Percentiles rank a stretch among this genome's conserved stretches.
phyloP scores from a whole-genome alignment of 108 stramenopile species.

The Nitzschia putrida region DNA sequence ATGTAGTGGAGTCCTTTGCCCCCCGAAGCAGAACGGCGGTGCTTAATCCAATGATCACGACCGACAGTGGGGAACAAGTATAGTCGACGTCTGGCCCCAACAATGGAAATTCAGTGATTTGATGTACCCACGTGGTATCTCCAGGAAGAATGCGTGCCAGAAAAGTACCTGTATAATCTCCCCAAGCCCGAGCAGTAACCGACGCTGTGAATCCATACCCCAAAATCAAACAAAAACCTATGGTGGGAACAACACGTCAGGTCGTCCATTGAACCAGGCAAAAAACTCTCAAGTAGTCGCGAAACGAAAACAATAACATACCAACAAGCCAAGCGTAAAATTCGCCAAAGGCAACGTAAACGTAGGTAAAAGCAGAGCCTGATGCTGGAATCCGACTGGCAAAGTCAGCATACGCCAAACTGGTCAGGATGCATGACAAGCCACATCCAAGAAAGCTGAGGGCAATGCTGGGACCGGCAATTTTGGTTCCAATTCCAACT shows the following conservation, averaged over 20 bases:
- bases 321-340: slow-evolving; percentile 56
- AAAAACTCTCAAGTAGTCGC: neutral
- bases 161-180: slow-evolving; percentile 47
- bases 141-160: slow-evolving; percentile 9
- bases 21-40: slow-evolving; percentile 63
- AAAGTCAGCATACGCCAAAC: slow-evolving; percentile 85
- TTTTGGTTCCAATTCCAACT: slow-evolving; percentile 70
- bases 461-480: slow-evolving; percentile 80
- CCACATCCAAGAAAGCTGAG: slow-evolving; percentile 78
- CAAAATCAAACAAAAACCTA: slow-evolving; percentile 34
- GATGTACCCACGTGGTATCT: neutral
- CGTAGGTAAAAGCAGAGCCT: slow-evolving; percentile 81
- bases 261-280: neutral
- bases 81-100: slow-evolving; percentile 35
- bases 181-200: slow-evolving; percentile 62
- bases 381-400: slow-evolving; percentile 69
- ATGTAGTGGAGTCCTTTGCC: slow-evolving; percentile 71
- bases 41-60: slow-evolving; percentile 54
- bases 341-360: slow-evolving; percentile 69
- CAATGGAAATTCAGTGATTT: slow-evolving; percentile 36
- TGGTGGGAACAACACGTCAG: neutral
- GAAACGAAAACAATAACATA: slow-evolving; percentile 22
- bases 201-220: slow-evolving; percentile 63
- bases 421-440: slow-evolving; percentile 66
- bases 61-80: slow-evolving; percentile 62